Conservation (phyloP, 1,284 basidiomycete genomes). For the Volvariella volvacea region DNA sequence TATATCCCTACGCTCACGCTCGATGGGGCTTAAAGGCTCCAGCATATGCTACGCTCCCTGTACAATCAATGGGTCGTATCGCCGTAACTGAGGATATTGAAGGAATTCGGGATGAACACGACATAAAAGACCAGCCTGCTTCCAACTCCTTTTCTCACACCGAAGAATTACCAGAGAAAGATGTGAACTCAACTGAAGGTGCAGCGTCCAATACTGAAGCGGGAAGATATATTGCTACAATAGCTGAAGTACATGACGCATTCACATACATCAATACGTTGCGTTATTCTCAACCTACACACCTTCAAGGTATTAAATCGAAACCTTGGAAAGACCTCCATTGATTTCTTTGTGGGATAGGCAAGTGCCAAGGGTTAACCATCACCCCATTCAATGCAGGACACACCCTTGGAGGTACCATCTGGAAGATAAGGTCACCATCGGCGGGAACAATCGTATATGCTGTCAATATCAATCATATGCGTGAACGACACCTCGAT, state of each 20-base stretch:
- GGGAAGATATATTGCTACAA: conserved; percentile 66
- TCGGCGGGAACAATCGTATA: conserved; percentile 95
- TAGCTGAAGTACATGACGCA: conserved; percentile 87
- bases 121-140: conserved; percentile 40
- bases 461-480: conserved; percentile 96
- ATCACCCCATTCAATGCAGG: conserved; percentile 96
- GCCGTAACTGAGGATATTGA: conserved; percentile 83
- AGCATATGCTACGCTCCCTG: conserved; percentile 94
- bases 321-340: not conserved
- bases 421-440: conserved; percentile 98
- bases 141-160: conserved; percentile 14
- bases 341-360: conserved; percentile 31
- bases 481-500: conserved; percentile 92
- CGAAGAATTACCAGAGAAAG: conserved; percentile 20
- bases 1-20: conserved; percentile 88
- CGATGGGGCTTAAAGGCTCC: conserved; percentile 87
- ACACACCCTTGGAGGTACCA: conserved; percentile 93
- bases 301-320: conserved; percentile 73
- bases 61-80: conserved; percentile 93
- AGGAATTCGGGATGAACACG: conserved; percentile 71
- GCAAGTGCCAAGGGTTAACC: conserved; percentile 86
- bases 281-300: conserved; percentile 92
- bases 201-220: conserved; percentile 17
- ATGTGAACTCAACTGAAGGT: conserved; percentile 7
- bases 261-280: conserved; percentile 91